These are phyloP conservation scores for Neurospora sublineolata DNA, from an alignment of 495 filamentous ascomycete genomes.

Conservation along the genomic window DNA sequence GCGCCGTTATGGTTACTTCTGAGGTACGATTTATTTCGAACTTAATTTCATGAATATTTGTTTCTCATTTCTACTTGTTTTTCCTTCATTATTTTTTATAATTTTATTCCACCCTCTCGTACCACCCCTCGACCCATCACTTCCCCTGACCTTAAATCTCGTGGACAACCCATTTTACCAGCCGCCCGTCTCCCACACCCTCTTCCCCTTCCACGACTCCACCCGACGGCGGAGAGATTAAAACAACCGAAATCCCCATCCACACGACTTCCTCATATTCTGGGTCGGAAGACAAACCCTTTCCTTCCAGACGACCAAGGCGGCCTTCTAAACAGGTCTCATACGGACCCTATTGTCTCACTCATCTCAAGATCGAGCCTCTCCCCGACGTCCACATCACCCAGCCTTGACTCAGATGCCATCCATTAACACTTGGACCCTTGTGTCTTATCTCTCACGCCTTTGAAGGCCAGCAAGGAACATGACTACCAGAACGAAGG, in stretches of 20 bases:
- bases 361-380: not conserved
- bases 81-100: no score
- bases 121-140: not conserved
- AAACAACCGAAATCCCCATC: not conserved
- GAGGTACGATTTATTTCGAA: not conserved
- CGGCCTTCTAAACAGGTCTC: not conserved
- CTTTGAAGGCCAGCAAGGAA: not conserved
- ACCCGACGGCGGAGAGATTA: not conserved
- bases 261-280: not conserved
- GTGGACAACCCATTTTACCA: not conserved
- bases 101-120: not conserved
- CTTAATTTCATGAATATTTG: no score
- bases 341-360: not conserved
- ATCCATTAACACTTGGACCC: not conserved
- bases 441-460: not conserved
- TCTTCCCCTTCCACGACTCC: not conserved
- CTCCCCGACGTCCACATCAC: not conserved
- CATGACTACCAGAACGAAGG: not conserved
- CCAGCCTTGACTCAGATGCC: not conserved
- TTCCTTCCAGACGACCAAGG: not conserved
- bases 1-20: not conserved
- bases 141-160: not conserved
- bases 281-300: not conserved
- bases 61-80: no score
- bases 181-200: not conserved